These are phyloP conservation scores for Ceratocystis cacaofunesta DNA, from an alignment of 2,329 filamentous ascomycete species.

Conservation along the genomic window DNA sequence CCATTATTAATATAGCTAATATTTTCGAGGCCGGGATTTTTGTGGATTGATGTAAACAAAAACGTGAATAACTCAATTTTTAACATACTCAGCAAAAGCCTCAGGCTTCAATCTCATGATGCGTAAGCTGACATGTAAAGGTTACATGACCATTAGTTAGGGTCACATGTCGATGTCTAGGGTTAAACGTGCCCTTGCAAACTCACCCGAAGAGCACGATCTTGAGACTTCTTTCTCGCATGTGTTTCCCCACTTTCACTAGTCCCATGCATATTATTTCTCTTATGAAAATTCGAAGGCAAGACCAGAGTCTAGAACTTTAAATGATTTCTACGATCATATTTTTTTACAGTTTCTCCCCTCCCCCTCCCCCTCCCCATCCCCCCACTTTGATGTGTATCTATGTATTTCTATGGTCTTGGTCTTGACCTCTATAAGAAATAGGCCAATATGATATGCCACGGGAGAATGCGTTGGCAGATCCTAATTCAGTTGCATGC, in stretches of 20 bases:
- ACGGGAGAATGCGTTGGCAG: slow-evolving; percentile 4
- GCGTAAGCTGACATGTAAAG: no score
- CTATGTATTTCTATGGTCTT: not conserved
- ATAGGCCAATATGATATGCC: not conserved
- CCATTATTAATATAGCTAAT: not conserved
- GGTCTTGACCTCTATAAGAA: not conserved
- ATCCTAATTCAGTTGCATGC: slow-evolving; percentile 3
- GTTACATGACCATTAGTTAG: not conserved
- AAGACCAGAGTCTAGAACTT: not conserved
- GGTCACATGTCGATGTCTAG: not conserved
- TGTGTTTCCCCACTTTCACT: not conserved
- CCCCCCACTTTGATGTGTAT: not conserved
- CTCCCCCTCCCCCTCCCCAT: not conserved
- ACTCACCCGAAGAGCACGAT: not conserved
- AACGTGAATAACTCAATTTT: not conserved
- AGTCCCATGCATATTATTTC: not conserved
- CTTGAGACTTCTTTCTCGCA: not conserved
- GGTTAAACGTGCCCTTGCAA: not conserved
- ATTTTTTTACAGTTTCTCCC: not conserved
- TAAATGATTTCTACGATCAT: not conserved
- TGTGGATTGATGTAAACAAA: no score
- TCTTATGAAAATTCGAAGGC: not conserved
- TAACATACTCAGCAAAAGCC: not conserved
- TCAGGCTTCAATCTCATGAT: not conserved
- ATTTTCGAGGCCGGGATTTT: not conserved